phyloP scores from a whole-genome alignment of 164 flowering plant species.

The Nelumbo lutea region DNA sequence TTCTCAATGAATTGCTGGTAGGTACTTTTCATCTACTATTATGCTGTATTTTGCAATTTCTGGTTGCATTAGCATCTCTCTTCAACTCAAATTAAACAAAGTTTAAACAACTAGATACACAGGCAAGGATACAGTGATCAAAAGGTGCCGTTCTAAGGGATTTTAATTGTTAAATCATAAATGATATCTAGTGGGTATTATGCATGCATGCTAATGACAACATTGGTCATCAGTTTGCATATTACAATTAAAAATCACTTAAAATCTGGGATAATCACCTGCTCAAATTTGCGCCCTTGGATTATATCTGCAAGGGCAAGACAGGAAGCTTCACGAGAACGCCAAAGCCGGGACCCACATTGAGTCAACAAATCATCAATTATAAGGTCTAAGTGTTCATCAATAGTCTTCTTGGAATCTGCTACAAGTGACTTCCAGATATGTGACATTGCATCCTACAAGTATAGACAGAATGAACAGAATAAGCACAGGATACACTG shows the following conservation, averaged over 20 bases:
- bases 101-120: too few species aligned
- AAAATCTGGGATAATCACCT: conserved; percentile 37
- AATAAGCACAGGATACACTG: conserved; percentile 2
- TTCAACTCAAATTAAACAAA: too few species aligned
- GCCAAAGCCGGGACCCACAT: conserved; percentile 97
- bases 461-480: conserved; percentile 14
- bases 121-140: too few species aligned
- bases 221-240: neutral
- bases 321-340: conserved; percentile 95
- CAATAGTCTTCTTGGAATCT: conserved; percentile 84
- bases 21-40: too few species aligned
- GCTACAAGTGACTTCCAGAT: conserved; percentile 95
- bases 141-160: too few species aligned
- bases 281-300: conserved; percentile 87
- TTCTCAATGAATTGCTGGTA: too few species aligned
- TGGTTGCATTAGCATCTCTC: too few species aligned
- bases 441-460: conserved; percentile 95
- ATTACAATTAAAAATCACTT: neutral
- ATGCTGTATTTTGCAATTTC: too few species aligned
- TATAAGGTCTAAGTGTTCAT: conserved; percentile 74
- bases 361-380: conserved; percentile 75
- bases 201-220: neutral
- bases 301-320: conserved; percentile 92
- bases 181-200: neutral
- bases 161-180: too few species aligned